These are phyloP conservation scores for Trichoderma polysporum DNA, from an alignment of 2,329 filamentous ascomycete genomes.

Conservation along the genomic window DNA sequence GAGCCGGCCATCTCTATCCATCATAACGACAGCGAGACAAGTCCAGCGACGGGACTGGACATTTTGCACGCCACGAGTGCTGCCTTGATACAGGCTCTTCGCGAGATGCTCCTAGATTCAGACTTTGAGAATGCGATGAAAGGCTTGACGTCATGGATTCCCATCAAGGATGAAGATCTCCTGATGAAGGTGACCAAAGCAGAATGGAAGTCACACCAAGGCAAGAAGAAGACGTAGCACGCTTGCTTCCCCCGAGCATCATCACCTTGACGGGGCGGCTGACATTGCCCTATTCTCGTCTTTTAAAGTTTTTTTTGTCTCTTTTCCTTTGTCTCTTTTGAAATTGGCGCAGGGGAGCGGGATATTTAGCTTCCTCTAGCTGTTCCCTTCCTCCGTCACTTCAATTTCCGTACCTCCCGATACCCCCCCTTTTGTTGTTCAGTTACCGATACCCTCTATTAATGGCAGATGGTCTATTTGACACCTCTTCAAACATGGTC, in stretches of 20 bases:
- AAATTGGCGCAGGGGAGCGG: not conserved
- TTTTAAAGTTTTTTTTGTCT: not conserved
- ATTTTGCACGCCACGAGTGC: slow-evolving; percentile 87
- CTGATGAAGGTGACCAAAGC: slow-evolving; percentile 87
- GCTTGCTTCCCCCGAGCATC: slow-evolving; percentile 30
- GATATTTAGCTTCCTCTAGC: not conserved
- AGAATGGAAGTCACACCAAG: slow-evolving; percentile 72
- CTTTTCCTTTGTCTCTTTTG: not conserved
- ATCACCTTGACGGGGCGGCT: slow-evolving; percentile 25
- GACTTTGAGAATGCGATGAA: slow-evolving; percentile 99
- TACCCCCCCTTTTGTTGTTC: slow-evolving; percentile 3
- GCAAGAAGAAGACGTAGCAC: slow-evolving; percentile 44
- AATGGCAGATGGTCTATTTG: slow-evolving; percentile 8
- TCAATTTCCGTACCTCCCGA: not conserved
- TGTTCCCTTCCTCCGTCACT: not conserved
- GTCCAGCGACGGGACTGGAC: slow-evolving; percentile 61
- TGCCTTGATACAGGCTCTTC: slow-evolving; percentile 85
- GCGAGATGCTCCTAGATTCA: slow-evolving; percentile 83
- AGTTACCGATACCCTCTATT: slow-evolving; percentile 15
- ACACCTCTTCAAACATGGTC: not conserved
- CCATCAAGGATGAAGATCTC: slow-evolving; percentile 89
- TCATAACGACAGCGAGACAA: slow-evolving; percentile 22
- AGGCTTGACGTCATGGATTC: slow-evolving; percentile 88
- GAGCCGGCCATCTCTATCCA: slow-evolving; percentile 13
- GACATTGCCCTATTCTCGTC: not conserved